Evolutionary conservation across 2,329 filamentous ascomycete species (phyloP).

Genomic region (Aspergillus transmontanensis): DNA sequence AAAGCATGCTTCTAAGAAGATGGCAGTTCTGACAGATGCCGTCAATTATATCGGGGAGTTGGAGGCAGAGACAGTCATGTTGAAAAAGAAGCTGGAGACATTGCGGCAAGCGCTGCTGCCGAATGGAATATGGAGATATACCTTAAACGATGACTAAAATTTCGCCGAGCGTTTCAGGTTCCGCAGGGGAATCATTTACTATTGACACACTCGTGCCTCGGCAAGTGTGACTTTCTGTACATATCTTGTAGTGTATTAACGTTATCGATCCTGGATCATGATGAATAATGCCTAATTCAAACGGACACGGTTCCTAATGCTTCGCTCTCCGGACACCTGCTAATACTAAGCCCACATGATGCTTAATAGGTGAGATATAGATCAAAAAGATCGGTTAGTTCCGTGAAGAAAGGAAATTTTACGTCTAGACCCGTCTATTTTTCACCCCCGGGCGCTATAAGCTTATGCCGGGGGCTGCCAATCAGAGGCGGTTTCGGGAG

Average conservation of each 20-base stretch:
- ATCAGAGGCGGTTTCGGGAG: not conserved
- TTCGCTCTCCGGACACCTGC: not conserved
- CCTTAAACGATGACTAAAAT: not conserved
- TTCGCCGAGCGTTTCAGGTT: too few species aligned
- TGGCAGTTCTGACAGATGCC: slow-evolving; percentile 5
- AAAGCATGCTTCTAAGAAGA: slow-evolving; percentile 9
- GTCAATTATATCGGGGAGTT: slow-evolving; percentile 6
- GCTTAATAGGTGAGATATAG: not conserved
- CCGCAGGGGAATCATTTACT: too few species aligned
- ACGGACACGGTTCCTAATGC: not conserved
- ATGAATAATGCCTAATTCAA: not conserved
- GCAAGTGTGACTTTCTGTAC: not conserved
- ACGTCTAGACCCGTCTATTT: not conserved
- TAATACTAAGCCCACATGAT: not conserved
- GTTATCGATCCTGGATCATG: not conserved
- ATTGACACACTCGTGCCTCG: not conserved
- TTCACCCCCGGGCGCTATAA: not conserved
- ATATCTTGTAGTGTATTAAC: slow-evolving; percentile 1
- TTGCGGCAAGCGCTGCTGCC: slow-evolving; percentile 7
- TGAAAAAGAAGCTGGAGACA: slow-evolving; percentile 4
- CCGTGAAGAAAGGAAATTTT: not conserved
- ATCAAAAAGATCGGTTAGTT: not conserved
- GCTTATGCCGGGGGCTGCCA: not conserved
- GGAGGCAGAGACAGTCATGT: slow-evolving; percentile 3
- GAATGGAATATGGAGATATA: slow-evolving; percentile 9